Evolutionary conservation across 2,329 filamentous ascomycete genomes (phyloP).

Genomic region (Penicillium sp.): DNA sequence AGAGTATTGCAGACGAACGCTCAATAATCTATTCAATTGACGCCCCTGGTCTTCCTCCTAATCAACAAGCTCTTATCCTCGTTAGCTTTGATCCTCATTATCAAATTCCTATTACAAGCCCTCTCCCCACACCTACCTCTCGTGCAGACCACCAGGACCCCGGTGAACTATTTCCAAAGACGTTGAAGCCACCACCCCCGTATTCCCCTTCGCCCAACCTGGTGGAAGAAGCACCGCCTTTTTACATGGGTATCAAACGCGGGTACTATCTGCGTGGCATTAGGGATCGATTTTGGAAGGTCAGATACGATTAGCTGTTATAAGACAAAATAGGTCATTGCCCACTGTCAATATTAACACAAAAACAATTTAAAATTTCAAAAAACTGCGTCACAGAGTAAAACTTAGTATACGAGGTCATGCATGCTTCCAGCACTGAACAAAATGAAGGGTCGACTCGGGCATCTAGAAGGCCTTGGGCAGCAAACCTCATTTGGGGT

Average conservation of each 20-base stretch:
- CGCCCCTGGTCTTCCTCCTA: slow-evolving; percentile 19
- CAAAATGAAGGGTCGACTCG: not conserved
- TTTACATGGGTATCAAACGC: slow-evolving; percentile 16
- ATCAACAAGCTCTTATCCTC: slow-evolving; percentile 35
- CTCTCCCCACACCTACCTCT: slow-evolving; percentile 1
- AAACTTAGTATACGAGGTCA: not conserved
- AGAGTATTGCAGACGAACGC: slow-evolving; percentile 39
- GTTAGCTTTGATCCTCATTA: slow-evolving; percentile 42
- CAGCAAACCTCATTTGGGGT: not conserved
- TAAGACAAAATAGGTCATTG: not conserved
- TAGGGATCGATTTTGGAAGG: not conserved
- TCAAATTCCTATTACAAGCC: slow-evolving; percentile 20
- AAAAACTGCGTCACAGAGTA: not conserved
- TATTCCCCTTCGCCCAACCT: not conserved
- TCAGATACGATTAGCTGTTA: not conserved
- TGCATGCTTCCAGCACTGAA: not conserved
- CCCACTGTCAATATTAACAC: not conserved
- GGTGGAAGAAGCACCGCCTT: slow-evolving; percentile 10
- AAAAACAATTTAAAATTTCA: not conserved
- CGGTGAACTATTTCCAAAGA: not conserved
- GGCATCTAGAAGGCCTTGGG: not conserved
- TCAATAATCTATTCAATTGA: slow-evolving; percentile 42
- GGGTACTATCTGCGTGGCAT: slow-evolving; percentile 20
- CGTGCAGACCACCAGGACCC: not conserved
- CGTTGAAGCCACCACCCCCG: not conserved